Conservation (phyloP, 768 basidiomycete species). For the Suillus decipiens region DNA sequence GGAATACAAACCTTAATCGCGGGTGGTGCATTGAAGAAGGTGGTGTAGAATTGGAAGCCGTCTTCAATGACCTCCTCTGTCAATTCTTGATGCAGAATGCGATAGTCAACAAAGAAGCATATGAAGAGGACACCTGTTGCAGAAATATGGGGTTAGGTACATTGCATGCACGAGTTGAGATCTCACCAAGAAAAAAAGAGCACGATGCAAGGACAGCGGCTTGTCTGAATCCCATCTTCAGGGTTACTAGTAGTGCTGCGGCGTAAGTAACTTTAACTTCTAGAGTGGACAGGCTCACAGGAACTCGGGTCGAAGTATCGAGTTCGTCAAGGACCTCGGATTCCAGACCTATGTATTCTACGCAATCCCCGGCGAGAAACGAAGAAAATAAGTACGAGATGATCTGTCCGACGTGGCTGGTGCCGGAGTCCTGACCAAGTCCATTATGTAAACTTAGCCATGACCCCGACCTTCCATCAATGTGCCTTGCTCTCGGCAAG, state of each 20-base stretch:
- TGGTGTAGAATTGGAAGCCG: slow-evolving; percentile 87
- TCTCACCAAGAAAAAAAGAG: slow-evolving; percentile 86
- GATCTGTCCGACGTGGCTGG: neutral
- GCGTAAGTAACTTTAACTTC: neutral
- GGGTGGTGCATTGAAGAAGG: slow-evolving; percentile 90
- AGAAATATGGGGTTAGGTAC: slow-evolving; percentile 20
- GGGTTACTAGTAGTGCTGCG: neutral
- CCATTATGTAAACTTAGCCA: neutral
- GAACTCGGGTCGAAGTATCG: neutral
- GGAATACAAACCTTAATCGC: slow-evolving; percentile 77
- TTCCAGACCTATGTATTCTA: neutral
- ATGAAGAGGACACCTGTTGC: slow-evolving; percentile 75
- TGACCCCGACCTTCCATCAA: neutral
- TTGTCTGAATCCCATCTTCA: slow-evolving; percentile 81
- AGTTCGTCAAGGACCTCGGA: neutral
- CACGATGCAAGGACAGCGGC: slow-evolving; percentile 86
- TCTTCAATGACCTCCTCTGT: slow-evolving; percentile 69
- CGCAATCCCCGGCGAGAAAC: neutral
- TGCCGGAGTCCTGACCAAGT: neutral
- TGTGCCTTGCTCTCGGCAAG: slow-evolving; percentile 1
- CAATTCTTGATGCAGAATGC: slow-evolving; percentile 70
- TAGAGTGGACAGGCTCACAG: neutral
- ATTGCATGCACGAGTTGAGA: slow-evolving; percentile 18
- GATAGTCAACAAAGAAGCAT: slow-evolving; percentile 86
- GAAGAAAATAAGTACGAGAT: neutral